Evolutionary conservation across 225 moss, liverwort and hornwort species (phyloP).

Genomic region (Bryoerythrophyllum caledonicum): DNA sequence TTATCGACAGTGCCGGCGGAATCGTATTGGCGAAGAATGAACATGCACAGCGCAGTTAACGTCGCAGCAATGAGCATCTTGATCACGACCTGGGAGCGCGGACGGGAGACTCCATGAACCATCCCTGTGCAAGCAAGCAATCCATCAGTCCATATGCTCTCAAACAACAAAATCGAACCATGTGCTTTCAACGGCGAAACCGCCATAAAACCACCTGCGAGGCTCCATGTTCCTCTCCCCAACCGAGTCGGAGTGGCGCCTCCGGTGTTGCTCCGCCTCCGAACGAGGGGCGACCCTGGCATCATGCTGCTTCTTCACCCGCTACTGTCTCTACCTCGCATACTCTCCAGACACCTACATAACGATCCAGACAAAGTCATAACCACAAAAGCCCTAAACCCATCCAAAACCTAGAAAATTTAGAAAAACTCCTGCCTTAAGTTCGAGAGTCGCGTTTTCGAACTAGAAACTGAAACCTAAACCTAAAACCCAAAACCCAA

Average conservation of each 20-base stretch:
- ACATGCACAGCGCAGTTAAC: slow-evolving; percentile 83
- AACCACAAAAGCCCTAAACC: background rate
- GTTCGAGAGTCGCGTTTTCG: background rate
- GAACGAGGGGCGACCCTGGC: slow-evolving; percentile 58
- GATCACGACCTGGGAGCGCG: slow-evolving; percentile 76
- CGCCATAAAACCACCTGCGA: slow-evolving; percentile 33
- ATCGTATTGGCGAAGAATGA: slow-evolving; percentile 83
- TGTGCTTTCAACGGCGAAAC: too few relatives aligned
- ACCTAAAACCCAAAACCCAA: background rate
- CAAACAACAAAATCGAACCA: too few relatives aligned
- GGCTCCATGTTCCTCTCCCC: slow-evolving; percentile 51
- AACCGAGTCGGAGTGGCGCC: slow-evolving; percentile 49
- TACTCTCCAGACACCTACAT: slow-evolving; percentile 18
- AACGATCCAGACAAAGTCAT: background rate
- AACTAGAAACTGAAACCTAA: too few relatives aligned
- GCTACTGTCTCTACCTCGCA: slow-evolving; percentile 16
- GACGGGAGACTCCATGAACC: slow-evolving; percentile 80
- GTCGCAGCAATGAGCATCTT: slow-evolving; percentile 73
- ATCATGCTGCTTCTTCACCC: slow-evolving; percentile 31
- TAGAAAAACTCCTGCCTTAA: background rate
- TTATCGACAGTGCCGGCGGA: slow-evolving; percentile 67
- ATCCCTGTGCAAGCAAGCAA: slow-evolving; percentile 24
- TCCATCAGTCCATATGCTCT: too few relatives aligned
- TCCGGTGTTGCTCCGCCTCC: slow-evolving; percentile 49
- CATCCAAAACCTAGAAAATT: background rate